Evolutionary conservation across 140 eudicot species (phyloP), one percentile per base, ranked within the genome.

Genomic region (Senecio squalidus): DNA sequence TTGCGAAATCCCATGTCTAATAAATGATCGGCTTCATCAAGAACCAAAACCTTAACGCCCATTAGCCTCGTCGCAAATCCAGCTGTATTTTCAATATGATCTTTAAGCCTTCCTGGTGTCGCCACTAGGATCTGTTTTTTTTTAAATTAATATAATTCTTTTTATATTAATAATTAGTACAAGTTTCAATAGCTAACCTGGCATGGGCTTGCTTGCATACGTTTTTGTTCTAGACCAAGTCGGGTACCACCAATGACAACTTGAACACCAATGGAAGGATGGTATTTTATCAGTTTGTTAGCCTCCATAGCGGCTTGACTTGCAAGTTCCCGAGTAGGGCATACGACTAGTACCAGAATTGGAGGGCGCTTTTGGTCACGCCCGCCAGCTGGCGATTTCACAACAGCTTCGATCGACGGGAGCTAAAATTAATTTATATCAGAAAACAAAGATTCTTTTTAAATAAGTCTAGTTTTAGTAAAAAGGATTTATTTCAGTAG

Each of bases 311-410:
- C 89, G 53, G 98, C 98, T 64, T 92, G 98, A 76, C 78, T 79
- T 49, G 98, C 98, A 68, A 92, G 96, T 80, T 92, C 98, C 40
- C 98, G 69, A 17, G 98, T 92, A 23, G 98, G 98, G 69, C 98
- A 92, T 53, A 92, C 64, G 0, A 92, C 86, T 31, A 92, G 93
- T 58, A 87, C 98, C 40, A 36, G 51, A 67, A 92, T 84, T 26
- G 98, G 95, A 33, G 96, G 87, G 28, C 89, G 73, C 80, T 70
- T 84, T 69, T 87, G 83, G 74, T 87, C 95, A 43, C 81, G 89
- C 3, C 66, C 76, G 54, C 28, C 64, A 51, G 82, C 75, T 26
- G 85, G 79, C 62, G 83, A 62, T 62, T 92, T 87, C 59, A 66
- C 84, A 41, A 88, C 76, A n/a, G 74, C 71, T 82, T 92, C 98